phyloP scores from a whole-genome alignment of 257 asterid species.

The Verbascum thapsus region DNA sequence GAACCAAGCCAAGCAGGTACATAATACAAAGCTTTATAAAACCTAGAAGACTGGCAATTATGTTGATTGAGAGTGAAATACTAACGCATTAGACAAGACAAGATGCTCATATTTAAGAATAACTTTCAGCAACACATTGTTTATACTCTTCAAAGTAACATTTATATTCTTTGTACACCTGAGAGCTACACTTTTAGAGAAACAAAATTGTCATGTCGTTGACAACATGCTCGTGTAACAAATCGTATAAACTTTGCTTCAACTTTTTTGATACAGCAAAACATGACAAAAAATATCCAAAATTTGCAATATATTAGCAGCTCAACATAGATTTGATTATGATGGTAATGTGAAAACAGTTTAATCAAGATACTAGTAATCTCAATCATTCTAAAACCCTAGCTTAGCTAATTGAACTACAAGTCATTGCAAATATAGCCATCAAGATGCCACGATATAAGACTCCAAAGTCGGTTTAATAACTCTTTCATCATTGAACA shows the following conservation, averaged over 20 bases:
- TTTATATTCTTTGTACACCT: too few relatives aligned
- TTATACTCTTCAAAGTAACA: neutral
- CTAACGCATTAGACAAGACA: neutral
- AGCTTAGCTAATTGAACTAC: slow-evolving; percentile 3
- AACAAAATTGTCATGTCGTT: too few relatives aligned
- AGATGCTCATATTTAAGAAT: neutral
- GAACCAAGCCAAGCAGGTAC: slow-evolving; percentile 12
- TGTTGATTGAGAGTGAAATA: slow-evolving; percentile 3
- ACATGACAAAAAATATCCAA: neutral
- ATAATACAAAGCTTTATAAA: slow-evolving; percentile 13
- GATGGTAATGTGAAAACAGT: too few relatives aligned
- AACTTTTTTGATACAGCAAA: neutral
- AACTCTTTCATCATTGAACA: slow-evolving; percentile 1
- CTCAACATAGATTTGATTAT: too few relatives aligned
- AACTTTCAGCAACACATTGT: neutral
- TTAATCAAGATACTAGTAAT: too few relatives aligned
- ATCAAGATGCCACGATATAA: slow-evolving; percentile 22
- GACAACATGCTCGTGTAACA: too few relatives aligned
- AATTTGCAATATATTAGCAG: neutral
- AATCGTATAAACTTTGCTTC: too few relatives aligned
- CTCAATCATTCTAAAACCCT: neutral
- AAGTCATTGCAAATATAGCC: too few relatives aligned
- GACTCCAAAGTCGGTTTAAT: slow-evolving; percentile 8
- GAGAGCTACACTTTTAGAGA: too few relatives aligned
- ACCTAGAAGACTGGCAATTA: neutral